phyloP scores from a whole-genome alignment of 2,329 filamentous ascomycete genomes.

The Knoxdaviesia proteae region DNA sequence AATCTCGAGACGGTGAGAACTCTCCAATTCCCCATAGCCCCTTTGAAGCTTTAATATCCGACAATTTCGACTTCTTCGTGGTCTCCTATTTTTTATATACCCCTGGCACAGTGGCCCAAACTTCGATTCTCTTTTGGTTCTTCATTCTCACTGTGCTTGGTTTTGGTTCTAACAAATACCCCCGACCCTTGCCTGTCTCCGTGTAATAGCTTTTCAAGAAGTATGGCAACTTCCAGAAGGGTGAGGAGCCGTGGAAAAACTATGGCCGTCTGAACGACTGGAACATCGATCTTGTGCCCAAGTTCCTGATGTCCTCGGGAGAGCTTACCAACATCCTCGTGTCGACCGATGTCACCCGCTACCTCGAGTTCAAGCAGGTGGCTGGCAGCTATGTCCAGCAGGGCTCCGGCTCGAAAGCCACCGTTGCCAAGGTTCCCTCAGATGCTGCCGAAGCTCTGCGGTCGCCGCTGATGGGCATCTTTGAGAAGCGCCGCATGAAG shows the following conservation, averaged over 20 bases:
- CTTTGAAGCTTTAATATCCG: neutral
- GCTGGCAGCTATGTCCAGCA: slow-evolving; percentile 95
- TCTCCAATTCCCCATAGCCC: slow-evolving; percentile 4
- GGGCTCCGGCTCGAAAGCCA: slow-evolving; percentile 60
- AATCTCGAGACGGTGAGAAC: slow-evolving; percentile 74
- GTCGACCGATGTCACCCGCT: slow-evolving; percentile 76
- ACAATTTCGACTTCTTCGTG: too few species aligned
- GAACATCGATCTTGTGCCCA: slow-evolving; percentile 97
- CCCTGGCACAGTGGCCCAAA: too few species aligned
- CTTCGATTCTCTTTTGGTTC: neutral
- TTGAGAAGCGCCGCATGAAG: slow-evolving; percentile 95
- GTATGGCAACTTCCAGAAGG: slow-evolving; percentile 61
- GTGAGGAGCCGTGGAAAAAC: slow-evolving; percentile 92
- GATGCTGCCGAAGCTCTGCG: slow-evolving; percentile 77
- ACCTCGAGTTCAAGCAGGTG: slow-evolving; percentile 86
- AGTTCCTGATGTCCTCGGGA: slow-evolving; percentile 96
- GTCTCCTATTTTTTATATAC: too few species aligned
- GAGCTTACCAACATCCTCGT: slow-evolving; percentile 97
- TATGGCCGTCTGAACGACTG: slow-evolving; percentile 94
- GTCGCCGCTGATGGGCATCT: slow-evolving; percentile 89
- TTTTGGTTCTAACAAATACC: neutral
- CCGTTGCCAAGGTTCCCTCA: slow-evolving; percentile 89
- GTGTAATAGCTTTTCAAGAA: slow-evolving; percentile 71
- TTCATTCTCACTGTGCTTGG: slow-evolving; percentile 1
- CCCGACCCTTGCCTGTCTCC: neutral